Percentiles rank a stretch among this genome's conserved stretches.
phyloP scores from a whole-genome alignment of 2,329 filamentous ascomycete species.

The Cordyceps fumosorosea region DNA sequence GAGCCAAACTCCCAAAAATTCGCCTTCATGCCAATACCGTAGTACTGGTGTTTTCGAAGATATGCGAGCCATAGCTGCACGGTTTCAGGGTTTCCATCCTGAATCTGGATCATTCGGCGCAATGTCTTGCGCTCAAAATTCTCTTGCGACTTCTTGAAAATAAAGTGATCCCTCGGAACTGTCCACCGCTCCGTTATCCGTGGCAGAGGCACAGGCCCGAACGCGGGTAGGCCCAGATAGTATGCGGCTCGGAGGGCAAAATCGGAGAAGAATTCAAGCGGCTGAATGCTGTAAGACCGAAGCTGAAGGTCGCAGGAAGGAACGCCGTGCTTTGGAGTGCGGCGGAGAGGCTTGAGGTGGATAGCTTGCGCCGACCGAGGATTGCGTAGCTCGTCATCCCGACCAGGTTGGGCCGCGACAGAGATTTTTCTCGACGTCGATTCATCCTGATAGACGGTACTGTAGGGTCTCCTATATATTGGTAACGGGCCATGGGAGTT shows the following conservation, averaged over 20 bases:
- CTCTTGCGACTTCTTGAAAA: constrained; percentile 95
- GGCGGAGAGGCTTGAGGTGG: constrained; percentile 77
- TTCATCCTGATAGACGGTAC: background rate
- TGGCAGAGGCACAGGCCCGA: constrained; percentile 79
- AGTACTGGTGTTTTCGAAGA: constrained; percentile 83
- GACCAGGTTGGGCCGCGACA: background rate
- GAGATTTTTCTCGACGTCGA: background rate
- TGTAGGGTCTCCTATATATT: background rate
- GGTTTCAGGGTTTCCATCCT: constrained; percentile 80
- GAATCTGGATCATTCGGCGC: constrained; percentile 81
- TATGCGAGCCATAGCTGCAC: constrained; percentile 92
- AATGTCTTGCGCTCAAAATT: constrained; percentile 93
- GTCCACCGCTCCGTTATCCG: constrained; percentile 91
- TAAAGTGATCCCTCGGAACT: constrained; percentile 80
- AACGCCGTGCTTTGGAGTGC: constrained; percentile 66
- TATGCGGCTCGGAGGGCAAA: constrained; percentile 93
- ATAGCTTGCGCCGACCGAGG: constrained; percentile 79
- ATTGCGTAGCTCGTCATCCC: constrained; percentile 39
- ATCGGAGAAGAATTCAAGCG: constrained; percentile 90
- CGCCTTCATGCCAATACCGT: constrained; percentile 98
- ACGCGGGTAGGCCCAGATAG: constrained; percentile 80
- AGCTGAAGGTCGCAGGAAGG: constrained; percentile 88
- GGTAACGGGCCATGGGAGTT: background rate
- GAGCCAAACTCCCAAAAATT: constrained; percentile 77
- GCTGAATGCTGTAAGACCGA: constrained; percentile 82